These are phyloP conservation scores for Didymella pinodella DNA, from an alignment of 2,329 filamentous ascomycete species.

Conservation along the genomic window DNA sequence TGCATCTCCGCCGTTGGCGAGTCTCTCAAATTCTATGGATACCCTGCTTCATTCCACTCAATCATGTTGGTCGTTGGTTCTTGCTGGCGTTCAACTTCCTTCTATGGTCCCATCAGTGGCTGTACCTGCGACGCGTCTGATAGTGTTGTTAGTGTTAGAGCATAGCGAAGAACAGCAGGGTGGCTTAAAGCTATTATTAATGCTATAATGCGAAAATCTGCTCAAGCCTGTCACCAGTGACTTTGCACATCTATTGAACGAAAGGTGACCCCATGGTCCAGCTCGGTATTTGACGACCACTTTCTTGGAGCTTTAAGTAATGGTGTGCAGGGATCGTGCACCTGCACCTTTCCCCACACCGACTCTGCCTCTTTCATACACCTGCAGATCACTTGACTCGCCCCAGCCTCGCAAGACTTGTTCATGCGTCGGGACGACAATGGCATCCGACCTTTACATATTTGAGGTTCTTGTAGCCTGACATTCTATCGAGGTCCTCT, in stretches of 20 bases:
- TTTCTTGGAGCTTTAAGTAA: background rate
- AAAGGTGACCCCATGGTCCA: background rate
- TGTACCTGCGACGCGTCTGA: background rate
- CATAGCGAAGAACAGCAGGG: background rate
- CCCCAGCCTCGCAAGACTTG: background rate
- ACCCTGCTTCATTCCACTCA: constrained; percentile 30
- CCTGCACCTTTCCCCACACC: constrained; percentile 1
- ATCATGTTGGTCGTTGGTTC: constrained; percentile 8
- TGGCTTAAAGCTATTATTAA: background rate
- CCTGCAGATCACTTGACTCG: background rate
- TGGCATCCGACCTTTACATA: background rate
- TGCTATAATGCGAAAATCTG: constrained; percentile 2
- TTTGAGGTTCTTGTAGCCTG: too few relatives aligned
- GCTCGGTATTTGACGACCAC: background rate
- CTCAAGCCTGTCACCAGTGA: background rate
- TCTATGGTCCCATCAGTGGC: background rate
- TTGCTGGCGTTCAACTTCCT: background rate
- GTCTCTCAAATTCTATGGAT: constrained; percentile 25
- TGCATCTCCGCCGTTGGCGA: constrained; percentile 3
- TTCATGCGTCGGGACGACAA: background rate
- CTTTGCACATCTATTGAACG: background rate
- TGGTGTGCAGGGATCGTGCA: constrained; percentile 3
- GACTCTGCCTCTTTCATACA: background rate
- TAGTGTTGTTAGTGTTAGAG: background rate
- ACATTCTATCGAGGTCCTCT: background rate